Evolutionary conservation across 768 basidiomycete species (phyloP).

Genomic region (Auricularia sp.): DNA sequence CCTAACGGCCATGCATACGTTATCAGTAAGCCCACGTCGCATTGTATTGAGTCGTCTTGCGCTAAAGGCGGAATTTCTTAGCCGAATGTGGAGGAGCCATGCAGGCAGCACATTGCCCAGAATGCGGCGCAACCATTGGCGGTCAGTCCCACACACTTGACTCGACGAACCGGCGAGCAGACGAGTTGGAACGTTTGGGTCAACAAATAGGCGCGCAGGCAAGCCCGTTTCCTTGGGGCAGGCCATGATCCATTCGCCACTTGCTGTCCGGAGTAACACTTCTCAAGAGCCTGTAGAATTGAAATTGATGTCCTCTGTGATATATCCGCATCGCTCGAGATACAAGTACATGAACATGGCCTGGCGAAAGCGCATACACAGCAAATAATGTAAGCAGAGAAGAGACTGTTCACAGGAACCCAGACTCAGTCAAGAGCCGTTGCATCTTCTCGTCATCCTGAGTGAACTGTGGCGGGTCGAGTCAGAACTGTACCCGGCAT

Average conservation of each 20-base stretch:
- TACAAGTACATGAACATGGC: not conserved
- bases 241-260: not conserved
- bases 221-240: not conserved
- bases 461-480: not conserved
- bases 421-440: conserved; percentile 75
- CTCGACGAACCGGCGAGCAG: not conserved
- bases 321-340: not conserved
- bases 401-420: conserved; percentile 48
- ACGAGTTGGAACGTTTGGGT: not conserved
- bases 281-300: too few species aligned
- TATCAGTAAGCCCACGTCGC: not conserved
- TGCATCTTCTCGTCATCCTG: conserved; percentile 97
- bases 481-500: not conserved
- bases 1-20: not conserved
- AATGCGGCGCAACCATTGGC: not conserved
- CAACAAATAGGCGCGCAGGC: not conserved
- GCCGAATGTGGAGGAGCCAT: conserved; percentile 1
- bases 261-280: too few species aligned
- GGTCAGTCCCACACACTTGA: not conserved
- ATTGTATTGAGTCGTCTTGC: not conserved
- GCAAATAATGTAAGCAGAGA: not conserved
- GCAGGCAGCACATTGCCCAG: not conserved
- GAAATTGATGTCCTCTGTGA: not conserved
- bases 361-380: not conserved
- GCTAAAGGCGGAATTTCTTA: not conserved